Evolutionary conservation across 2,329 filamentous ascomycete genomes (phyloP), one percentile per base, ranked within the genome.

Genomic region (Myriosclerotinia duriaeana): DNA sequence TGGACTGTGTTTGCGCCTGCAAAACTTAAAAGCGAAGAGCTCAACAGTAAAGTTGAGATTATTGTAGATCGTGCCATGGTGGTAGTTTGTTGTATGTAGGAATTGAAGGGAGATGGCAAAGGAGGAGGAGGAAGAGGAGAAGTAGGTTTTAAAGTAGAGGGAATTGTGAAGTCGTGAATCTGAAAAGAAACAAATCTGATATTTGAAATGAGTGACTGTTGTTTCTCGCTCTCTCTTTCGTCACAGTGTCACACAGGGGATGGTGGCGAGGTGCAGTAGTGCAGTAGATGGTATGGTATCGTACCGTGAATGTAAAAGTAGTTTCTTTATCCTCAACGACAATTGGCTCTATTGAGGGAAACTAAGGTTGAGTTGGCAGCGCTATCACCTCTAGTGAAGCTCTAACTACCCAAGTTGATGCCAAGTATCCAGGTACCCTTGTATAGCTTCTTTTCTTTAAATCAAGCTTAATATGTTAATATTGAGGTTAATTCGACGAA

Each of bases 1-100:
- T 69, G 71, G 17, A 75, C 12, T 11, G 54, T 56, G 14, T 48
- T 38, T 30, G 63, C 63, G n/a, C 26, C 34, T 34, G 63, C 42
- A 9, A 48, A 59, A n/a, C n/a, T n/a, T 53, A 40, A 59, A 48
- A 65, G 63, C 34, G 63, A 59, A 50, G 63, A 65, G 63, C 40
- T 50, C 15, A 48, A 46, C 42, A 65, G 63, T 8, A 65, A 38
- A 26, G 42, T 38, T 11, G 63, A 22, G 11, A 65, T 34, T 15
- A 55, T 46, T 50, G 63, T 65, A 58, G 44, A 48, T 38, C 42
- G 15, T 8, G 63, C 42, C 63, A 65, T 65, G 22, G 12, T 59
- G 52, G 63, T 26, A 14, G 12, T n/a, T 38, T 38, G 36, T 22
- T 26, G 53, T 6, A 38, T 9, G 40, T 22, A 40, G 9, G n/a